A percentile compares a stretch with the other conserved stretches of the same genome.
These are phyloP conservation scores for Agaricus sinodeliciosus DNA, from an alignment of 768 basidiomycete genomes.

Conservation along the genomic window DNA sequence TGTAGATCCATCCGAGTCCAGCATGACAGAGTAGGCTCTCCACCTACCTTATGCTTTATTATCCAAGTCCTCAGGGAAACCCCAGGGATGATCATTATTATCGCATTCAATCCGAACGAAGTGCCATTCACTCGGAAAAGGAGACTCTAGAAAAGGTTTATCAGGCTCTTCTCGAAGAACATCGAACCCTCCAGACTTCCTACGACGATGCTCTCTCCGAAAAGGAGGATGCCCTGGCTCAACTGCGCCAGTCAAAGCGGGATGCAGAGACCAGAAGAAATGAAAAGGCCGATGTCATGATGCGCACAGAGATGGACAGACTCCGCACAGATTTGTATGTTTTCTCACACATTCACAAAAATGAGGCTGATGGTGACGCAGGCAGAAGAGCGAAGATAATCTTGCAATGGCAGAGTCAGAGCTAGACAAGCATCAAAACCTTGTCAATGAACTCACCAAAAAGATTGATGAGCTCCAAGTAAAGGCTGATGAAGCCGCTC, in stretches of 20 bases:
- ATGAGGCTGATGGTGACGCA: conserved; percentile 25
- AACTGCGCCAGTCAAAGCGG: conserved; percentile 52
- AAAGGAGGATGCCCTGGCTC: conserved; percentile 65
- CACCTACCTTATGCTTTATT: conserved; percentile 6
- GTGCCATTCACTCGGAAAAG: conserved; percentile 75
- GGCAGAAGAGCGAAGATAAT: conserved; percentile 93
- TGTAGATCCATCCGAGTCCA: conserved; percentile 44
- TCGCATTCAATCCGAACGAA: conserved; percentile 73
- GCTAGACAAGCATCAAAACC: conserved; percentile 67
- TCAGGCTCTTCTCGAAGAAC: conserved; percentile 67
- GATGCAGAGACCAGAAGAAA: conserved; percentile 55
- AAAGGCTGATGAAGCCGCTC: conserved; percentile 69
- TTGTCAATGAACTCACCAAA: conserved; percentile 67
- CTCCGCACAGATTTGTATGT: conserved; percentile 82
- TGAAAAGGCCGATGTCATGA: conserved; percentile 70
- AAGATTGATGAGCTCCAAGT: conserved; percentile 77
- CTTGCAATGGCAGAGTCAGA: conserved; percentile 77
- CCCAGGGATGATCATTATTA: conserved; percentile 88
- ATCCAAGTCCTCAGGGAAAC: conserved; percentile 9
- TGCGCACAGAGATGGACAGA: conserved; percentile 78
- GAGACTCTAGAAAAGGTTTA: conserved; percentile 82
- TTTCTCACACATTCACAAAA: not conserved
- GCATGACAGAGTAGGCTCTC: conserved; percentile 72
- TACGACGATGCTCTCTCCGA: conserved; percentile 75
- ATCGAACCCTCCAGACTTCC: conserved; percentile 64